Conservation (phyloP, 441 rosid species). For the Pelargonium australe region DNA sequence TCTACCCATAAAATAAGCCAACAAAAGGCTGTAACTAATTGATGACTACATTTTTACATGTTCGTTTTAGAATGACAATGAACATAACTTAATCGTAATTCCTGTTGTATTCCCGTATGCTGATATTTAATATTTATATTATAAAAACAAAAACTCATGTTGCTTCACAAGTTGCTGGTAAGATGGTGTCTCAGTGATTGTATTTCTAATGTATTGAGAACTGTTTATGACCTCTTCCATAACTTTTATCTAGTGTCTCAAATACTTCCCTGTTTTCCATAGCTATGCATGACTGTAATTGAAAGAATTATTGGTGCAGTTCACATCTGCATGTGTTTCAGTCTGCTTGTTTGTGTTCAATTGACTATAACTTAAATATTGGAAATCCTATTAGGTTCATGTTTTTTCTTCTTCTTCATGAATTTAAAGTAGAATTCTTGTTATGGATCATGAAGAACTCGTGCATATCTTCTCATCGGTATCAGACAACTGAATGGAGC, state of each 20-base stretch:
- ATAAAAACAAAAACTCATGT: not conserved
- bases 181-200: not conserved
- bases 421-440: not conserved
- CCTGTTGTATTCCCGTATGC: not conserved
- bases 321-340: not conserved
- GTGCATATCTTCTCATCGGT: not conserved
- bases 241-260: not conserved
- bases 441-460: constrained; percentile 1
- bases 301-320: not conserved
- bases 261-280: not conserved
- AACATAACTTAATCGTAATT: not conserved
- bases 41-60: not conserved
- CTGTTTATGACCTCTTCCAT: constrained; percentile 2
- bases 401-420: not conserved
- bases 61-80: not conserved
- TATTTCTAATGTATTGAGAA: not conserved
- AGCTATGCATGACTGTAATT: not conserved
- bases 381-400: not conserved
- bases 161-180: not conserved
- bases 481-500: not conserved
- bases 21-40: not conserved
- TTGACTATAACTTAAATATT: not conserved
- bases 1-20: not conserved
- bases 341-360: not conserved
- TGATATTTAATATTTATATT: not conserved